A percentile compares a stretch with the other conserved stretches of the same genome.
Evolutionary conservation across 169 alveolate genomes (phyloP).

Genomic region (Cryptosporidium muris): DNA sequence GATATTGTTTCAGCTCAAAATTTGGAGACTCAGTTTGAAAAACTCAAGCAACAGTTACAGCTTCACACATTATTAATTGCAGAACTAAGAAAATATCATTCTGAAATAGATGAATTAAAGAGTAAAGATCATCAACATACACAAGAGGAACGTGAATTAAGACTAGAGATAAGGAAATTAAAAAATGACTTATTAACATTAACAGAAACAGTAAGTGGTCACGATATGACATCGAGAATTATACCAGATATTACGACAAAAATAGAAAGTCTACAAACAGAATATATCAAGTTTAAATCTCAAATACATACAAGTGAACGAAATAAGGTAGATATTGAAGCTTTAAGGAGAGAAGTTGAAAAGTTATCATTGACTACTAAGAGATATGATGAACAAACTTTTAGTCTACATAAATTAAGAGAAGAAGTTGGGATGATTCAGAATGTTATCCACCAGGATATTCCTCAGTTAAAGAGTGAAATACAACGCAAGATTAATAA

Average conservation of each 20-base stretch:
- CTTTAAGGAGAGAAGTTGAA: constrained; percentile 46
- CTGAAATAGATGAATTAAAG: constrained; percentile 65
- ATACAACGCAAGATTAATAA: constrained; percentile 63
- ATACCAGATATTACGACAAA: constrained; percentile 38
- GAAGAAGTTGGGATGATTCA: constrained; percentile 38
- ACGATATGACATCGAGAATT: neutral
- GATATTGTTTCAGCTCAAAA: constrained; percentile 41
- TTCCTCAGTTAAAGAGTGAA: constrained; percentile 61
- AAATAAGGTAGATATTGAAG: constrained; percentile 33
- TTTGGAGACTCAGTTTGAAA: constrained; percentile 57
- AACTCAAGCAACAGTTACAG: constrained; percentile 50
- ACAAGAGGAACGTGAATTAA: constrained; percentile 55
- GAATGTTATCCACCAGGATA: constrained; percentile 47
- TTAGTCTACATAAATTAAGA: constrained; percentile 27
- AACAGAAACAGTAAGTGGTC: constrained; percentile 30
- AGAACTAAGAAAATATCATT: constrained; percentile 62
- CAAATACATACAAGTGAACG: constrained; percentile 25
- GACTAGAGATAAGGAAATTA: constrained; percentile 37
- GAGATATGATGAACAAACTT: constrained; percentile 42
- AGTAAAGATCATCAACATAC: constrained; percentile 17
- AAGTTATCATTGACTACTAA: constrained; percentile 20
- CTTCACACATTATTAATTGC: constrained; percentile 52
- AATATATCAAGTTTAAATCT: constrained; percentile 32
- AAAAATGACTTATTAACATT: constrained; percentile 42
- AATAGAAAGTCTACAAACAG: constrained; percentile 38